Evolutionary conservation across 768 basidiomycete genomes (phyloP), one percentile per base, ranked within the genome.

Genomic region (Boletus tomentosulus): DNA sequence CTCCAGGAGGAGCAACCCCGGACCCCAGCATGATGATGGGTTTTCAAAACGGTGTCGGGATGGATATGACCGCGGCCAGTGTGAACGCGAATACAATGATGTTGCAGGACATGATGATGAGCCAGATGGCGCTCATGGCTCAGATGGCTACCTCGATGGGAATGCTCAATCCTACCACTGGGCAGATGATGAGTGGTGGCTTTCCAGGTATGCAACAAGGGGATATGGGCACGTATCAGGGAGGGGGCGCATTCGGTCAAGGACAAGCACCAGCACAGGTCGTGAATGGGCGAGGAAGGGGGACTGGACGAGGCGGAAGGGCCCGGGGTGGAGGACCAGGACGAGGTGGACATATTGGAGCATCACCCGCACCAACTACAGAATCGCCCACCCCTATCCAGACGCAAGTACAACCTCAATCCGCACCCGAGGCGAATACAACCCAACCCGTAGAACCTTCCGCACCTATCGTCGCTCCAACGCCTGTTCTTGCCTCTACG

Each of bases 51-150:
- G 75, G 80, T 41, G 60, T 67, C 76, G 76, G 65, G 48, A 61
- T 65, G 76, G 76, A 63, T 38, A 64, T 48, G 76, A 72, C 45
- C 65, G 69, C 57, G 73, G 75, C 39, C 80, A 87, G 80, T 37
- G 58, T 53, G 84, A 91, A 66, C 71, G 52, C 78, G 44, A 90
- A 85, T 61, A 85, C 87, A 38, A 59, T 89, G 56, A 72, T 87
- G 71, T 70, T 95, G 60, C 92, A 93, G 70, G 92, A 92, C 66
- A 86, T 94, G 80, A 85, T 94, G 83, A 85, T 89, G 81, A 89
- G 81, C 68, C 87, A 93, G 67, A 91, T 92, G 88, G 87, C 90
- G 27, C 78, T 95, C 64, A 94, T 95, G 93, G 84, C 88, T 51
- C 92, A 94, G 72, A 89, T 96, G 85, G 89, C 89, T 39, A 78